A percentile compares a stretch with the other conserved stretches of the same genome.
Conservation (phyloP, 78 protist species). For the Dictyostelium brefeldianum region DNA sequence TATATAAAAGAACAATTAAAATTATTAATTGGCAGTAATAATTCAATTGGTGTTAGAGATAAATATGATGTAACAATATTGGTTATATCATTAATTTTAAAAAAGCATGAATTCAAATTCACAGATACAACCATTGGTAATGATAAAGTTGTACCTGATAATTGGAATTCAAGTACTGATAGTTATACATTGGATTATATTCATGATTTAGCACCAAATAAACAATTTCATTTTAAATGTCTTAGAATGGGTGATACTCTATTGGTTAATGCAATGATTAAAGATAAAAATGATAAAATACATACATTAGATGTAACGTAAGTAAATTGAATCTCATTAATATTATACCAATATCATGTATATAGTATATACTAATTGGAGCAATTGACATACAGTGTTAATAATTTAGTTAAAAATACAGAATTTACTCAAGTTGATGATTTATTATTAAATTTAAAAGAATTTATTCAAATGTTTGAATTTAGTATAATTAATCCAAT, state of each 20-base stretch:
- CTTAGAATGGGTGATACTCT: slow-evolving; percentile 45
- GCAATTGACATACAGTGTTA: too few relatives aligned
- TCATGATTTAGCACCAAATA: not conserved
- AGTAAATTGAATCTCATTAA: not conserved
- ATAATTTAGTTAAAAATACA: slow-evolving; percentile 19
- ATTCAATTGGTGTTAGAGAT: not conserved
- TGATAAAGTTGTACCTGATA: not conserved
- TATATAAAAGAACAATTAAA: not conserved
- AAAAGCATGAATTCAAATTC: not conserved
- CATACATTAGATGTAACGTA: slow-evolving; percentile 65
- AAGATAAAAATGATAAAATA: slow-evolving; percentile 9
- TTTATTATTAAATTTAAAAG: slow-evolving; percentile 17
- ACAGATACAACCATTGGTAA: not conserved
- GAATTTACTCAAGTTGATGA: slow-evolving; percentile 1
- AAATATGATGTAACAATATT: slow-evolving; percentile 21
- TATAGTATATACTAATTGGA: too few relatives aligned
- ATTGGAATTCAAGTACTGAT: slow-evolving; percentile 8
- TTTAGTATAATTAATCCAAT: not conserved
- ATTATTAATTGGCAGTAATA: not conserved
- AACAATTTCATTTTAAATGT: slow-evolving; percentile 14
- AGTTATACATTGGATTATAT: not conserved
- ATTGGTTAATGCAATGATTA: slow-evolving; percentile 45
- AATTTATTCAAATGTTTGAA: slow-evolving; percentile 1
- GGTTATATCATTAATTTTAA: not conserved
- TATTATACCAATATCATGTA: not conserved